Evolutionary conservation across 2,329 filamentous ascomycete species (phyloP), one percentile per base, ranked within the genome.

Genomic region (Curvularia eragrostidis): DNA sequence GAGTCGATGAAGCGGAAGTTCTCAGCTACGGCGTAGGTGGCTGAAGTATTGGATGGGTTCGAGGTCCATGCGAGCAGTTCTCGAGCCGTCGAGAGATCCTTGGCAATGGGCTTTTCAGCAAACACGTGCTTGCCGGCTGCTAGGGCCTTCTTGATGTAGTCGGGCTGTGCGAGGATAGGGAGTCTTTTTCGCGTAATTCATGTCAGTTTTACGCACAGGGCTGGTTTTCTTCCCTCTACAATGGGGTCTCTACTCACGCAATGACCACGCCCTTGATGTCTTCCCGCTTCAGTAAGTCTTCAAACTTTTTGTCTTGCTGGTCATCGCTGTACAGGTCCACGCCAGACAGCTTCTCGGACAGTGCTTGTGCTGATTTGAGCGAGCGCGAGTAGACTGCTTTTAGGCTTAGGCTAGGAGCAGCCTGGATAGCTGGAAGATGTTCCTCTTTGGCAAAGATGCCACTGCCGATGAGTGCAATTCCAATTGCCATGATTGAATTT

Each of bases 101-200:
- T 83, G 2, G 85, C 87, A 39, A 90, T 81, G 32, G 89, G 88
- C 77, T 91, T 91, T 77, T 91, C 89, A 15, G 85, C 85, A 2
- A 91, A 79, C 7, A 91, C 88, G 69, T 90, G 87, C 75, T 91
- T 91, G 24, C 87, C 87, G 1, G 87, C 87, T n/a, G 76, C 70
- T 18, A 90, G 77, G 0, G 85, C 85, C 60, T 82, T 80, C 60
- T 84, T 80, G 67, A 90, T 84, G 65, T 84, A 83, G 12, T 75
- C 75, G 2, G 87, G 85, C 71, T 90, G 88, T 36, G 77, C 77
- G 47, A 81, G 70, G 69, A 91, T 91, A 32, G 88, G 88, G 36
- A 91, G 79, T 3, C 81, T 52, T 38, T 52, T 38, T 42, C 2
- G 15, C 5, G 34, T 36, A 8, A 4, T 36, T 26, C 24, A 9